phyloP scores from a whole-genome alignment of 306 rosid genomes.

The Purshia tridentata region DNA sequence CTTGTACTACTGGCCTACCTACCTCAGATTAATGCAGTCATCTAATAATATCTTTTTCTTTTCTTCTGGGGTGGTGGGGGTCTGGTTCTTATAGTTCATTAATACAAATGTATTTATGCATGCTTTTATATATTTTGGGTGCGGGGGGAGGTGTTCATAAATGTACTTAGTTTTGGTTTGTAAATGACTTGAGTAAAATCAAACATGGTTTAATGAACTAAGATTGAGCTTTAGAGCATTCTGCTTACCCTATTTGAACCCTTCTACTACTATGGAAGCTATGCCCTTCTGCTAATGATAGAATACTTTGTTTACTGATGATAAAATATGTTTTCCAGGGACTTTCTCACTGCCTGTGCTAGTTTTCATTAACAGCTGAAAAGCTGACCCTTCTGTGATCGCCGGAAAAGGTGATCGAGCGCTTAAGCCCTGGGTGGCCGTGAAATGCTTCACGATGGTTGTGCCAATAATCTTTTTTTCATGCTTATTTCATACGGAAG shows the following conservation, averaged over 20 bases:
- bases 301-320: conserved; percentile 6
- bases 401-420: conserved; percentile 66
- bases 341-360: not conserved
- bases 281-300: not conserved
- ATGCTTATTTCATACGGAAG: not conserved
- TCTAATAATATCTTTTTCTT: no score
- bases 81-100: no score
- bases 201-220: no score
- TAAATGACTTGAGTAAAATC: not conserved
- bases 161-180: conserved; percentile 4
- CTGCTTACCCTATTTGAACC: not conserved
- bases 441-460: conserved; percentile 61
- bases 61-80: no score
- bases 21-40: no score
- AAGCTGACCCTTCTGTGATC: conserved; percentile 18
- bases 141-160: no score
- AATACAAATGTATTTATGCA: no score
- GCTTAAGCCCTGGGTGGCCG: conserved; percentile 73
- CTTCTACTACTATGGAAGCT: not conserved
- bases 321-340: no score
- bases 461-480: conserved; percentile 53
- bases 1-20: no score
- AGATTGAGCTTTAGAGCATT: not conserved
- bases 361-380: not conserved
- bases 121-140: no score